Evolutionary conservation across 2,329 filamentous ascomycete species (phyloP), one percentile per base, ranked within the genome.

Genomic region (Colletotrichum tamarilloi): DNA sequence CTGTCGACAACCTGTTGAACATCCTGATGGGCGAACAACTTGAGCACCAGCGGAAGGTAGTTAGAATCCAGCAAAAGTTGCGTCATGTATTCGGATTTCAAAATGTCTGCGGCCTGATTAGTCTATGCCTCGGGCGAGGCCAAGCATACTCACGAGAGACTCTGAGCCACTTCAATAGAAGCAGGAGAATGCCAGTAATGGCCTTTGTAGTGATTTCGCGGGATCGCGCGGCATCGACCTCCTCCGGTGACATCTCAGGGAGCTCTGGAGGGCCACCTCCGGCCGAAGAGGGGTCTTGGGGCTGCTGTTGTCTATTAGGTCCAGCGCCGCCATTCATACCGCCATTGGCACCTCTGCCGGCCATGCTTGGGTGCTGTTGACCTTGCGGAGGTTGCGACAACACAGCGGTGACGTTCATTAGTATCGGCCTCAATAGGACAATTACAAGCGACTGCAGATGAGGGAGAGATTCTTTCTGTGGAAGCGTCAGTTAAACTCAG

Each of bases 161-260:
- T 81, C 98, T 97, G 78, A 98, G 93, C 97, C 97, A 99, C 83
- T 98, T 99, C 74, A 98, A 81, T 57, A 98, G 84, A n/a, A 98
- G 86, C 32, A 99, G 85, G 32, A 99, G 84, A 68, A 95, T 93
- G 1, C 94, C 95, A n/a, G 95, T 97, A 26, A 98, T 92, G 0
- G 96, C 96, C 82, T 98, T 98, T 30, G 93, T 91, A 14, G 93
- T 93, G 64, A 99, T 95, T 82, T 99, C 97, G 68, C 96, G 91
- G 19, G 91, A 92, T 62, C 97, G 90, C 67, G 94, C 89, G 53
- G 92, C 91, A 81, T 98, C 95, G 19, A 97, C 84, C 77, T 98
- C 95, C 72, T 97, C 95, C 4, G 91, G 85, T 0, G 89, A 85
- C 14, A 85, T 82, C 58, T 90, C 87, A n/a, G 83, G 81, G 35